Evolutionary conservation across 768 basidiomycete species (phyloP).

Genomic region (Agaricus sinodeliciosus): DNA sequence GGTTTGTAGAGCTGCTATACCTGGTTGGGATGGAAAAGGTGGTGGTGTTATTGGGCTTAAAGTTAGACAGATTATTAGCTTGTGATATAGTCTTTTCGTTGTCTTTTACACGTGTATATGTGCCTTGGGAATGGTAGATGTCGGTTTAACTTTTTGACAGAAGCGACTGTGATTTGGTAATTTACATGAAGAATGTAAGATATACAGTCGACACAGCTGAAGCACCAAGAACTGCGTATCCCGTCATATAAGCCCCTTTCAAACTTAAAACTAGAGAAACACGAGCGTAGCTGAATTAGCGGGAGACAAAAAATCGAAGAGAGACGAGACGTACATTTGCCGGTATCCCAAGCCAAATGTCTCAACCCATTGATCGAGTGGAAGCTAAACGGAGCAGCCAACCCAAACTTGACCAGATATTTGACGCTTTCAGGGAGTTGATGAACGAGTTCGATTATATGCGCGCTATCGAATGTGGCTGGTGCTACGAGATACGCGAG

Average conservation of each 20-base stretch:
- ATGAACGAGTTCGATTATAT: slow-evolving; percentile 67
- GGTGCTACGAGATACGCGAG: slow-evolving; percentile 84
- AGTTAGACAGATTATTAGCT: slow-evolving; percentile 34
- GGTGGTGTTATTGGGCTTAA: slow-evolving; percentile 62
- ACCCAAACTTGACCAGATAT: slow-evolving; percentile 64
- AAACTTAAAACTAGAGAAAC: slow-evolving; percentile 59
- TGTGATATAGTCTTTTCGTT: slow-evolving; percentile 15
- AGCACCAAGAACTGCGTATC: slow-evolving; percentile 81
- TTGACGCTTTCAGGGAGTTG: slow-evolving; percentile 74
- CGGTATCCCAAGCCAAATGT: slow-evolving; percentile 86
- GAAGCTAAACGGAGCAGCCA: slow-evolving; percentile 87
- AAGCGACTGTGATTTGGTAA: not conserved
- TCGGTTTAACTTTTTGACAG: too few species aligned
- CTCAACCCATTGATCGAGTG: slow-evolving; percentile 88
- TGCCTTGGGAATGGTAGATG: too few species aligned
- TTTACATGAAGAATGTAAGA: slow-evolving; percentile 32
- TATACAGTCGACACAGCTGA: slow-evolving; percentile 70
- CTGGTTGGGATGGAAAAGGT: slow-evolving; percentile 66
- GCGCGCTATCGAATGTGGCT: slow-evolving; percentile 68
- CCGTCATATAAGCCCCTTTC: slow-evolving; percentile 73
- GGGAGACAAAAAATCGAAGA: not conserved
- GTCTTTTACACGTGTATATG: too few species aligned
- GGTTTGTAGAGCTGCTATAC: slow-evolving; percentile 60
- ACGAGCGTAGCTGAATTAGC: not conserved
- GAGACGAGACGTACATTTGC: slow-evolving; percentile 61